These are phyloP conservation scores for Martensiomyces pterosporus DNA, from an alignment of 192 early-diverging fungal genomes.

Conservation along the genomic window DNA sequence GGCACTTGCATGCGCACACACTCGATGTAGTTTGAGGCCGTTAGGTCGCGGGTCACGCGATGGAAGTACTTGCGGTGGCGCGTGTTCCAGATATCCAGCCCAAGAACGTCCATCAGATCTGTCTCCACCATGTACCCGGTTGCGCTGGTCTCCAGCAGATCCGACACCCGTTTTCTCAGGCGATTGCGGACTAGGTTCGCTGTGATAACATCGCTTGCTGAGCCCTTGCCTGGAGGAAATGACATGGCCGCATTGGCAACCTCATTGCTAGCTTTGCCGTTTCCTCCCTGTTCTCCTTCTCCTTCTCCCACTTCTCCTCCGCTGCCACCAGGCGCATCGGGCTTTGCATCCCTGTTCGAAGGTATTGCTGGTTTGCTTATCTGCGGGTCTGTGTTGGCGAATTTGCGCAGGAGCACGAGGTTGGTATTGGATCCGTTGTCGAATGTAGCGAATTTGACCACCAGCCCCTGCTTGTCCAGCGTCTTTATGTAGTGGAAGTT, in stretches of 20 bases:
- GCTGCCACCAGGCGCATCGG: not conserved
- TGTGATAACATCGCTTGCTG: not conserved
- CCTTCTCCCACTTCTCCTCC: not conserved
- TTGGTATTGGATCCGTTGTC: slow-evolving; percentile 32
- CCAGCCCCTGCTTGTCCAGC: slow-evolving; percentile 27
- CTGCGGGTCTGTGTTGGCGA: not conserved
- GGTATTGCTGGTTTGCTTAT: too few relatives aligned
- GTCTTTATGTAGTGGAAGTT: slow-evolving; percentile 39
- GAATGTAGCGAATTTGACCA: slow-evolving; percentile 21
- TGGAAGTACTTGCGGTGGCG: slow-evolving; percentile 30
- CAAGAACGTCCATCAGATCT: slow-evolving; percentile 27
- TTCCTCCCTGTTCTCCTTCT: not conserved
- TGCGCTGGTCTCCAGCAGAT: slow-evolving; percentile 14
- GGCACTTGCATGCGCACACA: slow-evolving; percentile 22
- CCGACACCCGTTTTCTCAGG: slow-evolving; percentile 12
- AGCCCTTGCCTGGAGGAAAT: not conserved
- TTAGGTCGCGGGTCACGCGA: slow-evolving; percentile 15
- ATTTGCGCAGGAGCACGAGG: slow-evolving; percentile 31
- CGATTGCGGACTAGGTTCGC: slow-evolving; percentile 10
- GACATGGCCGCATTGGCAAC: not conserved
- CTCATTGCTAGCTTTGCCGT: not conserved
- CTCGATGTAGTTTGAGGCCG: slow-evolving; percentile 13
- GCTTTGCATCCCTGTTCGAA: too few relatives aligned
- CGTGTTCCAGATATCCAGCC: slow-evolving; percentile 20
- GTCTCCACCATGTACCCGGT: slow-evolving; percentile 28